Evolutionary conservation across 306 rosid genomes (phyloP).

Genomic region (Pterocarpus macrocarpus): DNA sequence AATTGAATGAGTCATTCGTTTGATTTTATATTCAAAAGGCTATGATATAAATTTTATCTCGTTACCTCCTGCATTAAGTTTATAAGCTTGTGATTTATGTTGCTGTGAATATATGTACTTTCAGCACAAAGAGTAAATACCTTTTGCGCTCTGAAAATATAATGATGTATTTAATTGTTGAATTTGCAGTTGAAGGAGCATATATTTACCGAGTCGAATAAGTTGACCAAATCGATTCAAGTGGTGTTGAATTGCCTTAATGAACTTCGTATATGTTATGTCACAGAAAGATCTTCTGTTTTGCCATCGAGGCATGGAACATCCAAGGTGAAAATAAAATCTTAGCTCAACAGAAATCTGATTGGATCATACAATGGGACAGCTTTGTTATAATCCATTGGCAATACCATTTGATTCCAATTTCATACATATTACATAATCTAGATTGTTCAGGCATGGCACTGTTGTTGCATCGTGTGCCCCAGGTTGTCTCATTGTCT

Average conservation of each 20-base stretch:
- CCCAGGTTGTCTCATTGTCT: background rate
- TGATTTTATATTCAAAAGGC: background rate
- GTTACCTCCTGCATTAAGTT: constrained; percentile 30
- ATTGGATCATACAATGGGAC: background rate
- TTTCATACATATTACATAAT: background rate
- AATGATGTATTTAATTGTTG: constrained; percentile 37
- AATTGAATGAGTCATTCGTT: constrained; percentile 25
- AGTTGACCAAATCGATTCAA: constrained; percentile 82
- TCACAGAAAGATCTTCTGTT: constrained; percentile 62
- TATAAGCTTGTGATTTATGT: constrained; percentile 4
- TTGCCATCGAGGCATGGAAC: constrained; percentile 57
- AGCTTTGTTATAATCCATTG: background rate
- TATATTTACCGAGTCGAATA: constrained; percentile 77
- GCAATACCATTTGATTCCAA: background rate
- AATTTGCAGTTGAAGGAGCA: constrained; percentile 82
- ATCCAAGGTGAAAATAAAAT: constrained; percentile 64
- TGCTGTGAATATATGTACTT: constrained; percentile 13
- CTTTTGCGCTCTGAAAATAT: constrained; percentile 5
- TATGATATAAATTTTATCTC: background rate
- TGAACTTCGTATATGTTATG: constrained; percentile 84
- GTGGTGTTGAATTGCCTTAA: constrained; percentile 83
- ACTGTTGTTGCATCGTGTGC: background rate
- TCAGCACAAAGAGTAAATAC: background rate
- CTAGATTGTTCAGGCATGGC: background rate
- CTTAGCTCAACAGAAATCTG: background rate